A percentile compares a stretch with the other conserved stretches of the same genome.
These are phyloP conservation scores for Pythium phragmitis DNA, from an alignment of 352 stramenopile species.

Conservation along the genomic window DNA sequence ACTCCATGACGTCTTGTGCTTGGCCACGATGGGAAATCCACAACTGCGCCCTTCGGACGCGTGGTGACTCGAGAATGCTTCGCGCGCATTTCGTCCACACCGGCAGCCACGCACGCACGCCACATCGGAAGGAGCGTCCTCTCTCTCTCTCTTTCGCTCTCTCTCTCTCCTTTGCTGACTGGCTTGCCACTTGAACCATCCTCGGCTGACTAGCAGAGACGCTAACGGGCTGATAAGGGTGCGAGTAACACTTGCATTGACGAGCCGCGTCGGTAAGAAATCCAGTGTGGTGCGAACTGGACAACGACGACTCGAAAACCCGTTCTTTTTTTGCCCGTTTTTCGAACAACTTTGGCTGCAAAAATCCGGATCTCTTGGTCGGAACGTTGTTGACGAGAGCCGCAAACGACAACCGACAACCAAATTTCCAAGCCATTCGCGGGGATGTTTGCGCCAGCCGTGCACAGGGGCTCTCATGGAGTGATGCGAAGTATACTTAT, in stretches of 20 bases:
- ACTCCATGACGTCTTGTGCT: constrained; percentile 1
- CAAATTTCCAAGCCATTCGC: too few relatives aligned
- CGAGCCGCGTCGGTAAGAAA: constrained; percentile 11
- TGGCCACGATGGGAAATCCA: constrained; percentile 7
- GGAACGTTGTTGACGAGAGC: too few relatives aligned
- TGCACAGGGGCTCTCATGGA: too few relatives aligned
- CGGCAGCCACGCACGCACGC: background rate
- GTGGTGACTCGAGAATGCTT: background rate
- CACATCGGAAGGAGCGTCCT: background rate
- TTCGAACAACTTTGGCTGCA: too few relatives aligned
- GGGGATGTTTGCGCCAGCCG: too few relatives aligned
- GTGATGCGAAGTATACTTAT: too few relatives aligned
- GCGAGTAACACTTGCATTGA: constrained; percentile 25
- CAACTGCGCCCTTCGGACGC: constrained; percentile 4
- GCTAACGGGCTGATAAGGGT: background rate
- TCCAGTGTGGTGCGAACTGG: constrained; percentile 5
- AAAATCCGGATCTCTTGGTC: too few relatives aligned
- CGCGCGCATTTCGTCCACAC: background rate
- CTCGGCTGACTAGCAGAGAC: too few relatives aligned
- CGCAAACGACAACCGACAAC: too few relatives aligned
- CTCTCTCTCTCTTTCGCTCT: constrained; percentile 8
- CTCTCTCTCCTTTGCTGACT: background rate
- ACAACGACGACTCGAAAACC: background rate
- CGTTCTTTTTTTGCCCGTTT: too few relatives aligned
- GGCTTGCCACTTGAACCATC: too few relatives aligned